A percentile compares a stretch with the other conserved stretches of the same genome.
phyloP scores from a whole-genome alignment of 495 filamentous ascomycete genomes.

The Hypoxylon rickii region DNA sequence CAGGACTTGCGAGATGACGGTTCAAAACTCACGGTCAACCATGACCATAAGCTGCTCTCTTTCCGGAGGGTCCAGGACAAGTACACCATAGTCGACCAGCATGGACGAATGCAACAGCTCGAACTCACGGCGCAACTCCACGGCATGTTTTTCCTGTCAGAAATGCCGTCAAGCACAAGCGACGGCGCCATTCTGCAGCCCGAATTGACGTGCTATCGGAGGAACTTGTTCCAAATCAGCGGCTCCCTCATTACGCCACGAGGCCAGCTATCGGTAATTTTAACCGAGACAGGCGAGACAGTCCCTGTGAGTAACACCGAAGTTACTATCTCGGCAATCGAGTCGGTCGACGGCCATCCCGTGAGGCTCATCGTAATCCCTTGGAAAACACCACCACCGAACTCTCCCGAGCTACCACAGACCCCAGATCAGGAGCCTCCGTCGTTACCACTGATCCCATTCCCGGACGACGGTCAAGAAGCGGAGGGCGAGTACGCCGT shows the following conservation, averaged over 20 bases:
- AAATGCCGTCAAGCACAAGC: conserved; percentile 71
- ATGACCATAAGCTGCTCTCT: conserved; percentile 61
- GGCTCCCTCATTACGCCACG: conserved; percentile 82
- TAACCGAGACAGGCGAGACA: conserved; percentile 78
- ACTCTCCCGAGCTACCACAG: conserved; percentile 61
- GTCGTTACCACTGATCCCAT: conserved; percentile 74
- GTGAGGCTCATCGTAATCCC: conserved; percentile 94
- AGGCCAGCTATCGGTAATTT: conserved; percentile 71
- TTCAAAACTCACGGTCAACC: conserved; percentile 57
- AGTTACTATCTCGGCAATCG: conserved; percentile 83
- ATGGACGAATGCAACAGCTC: conserved; percentile 59
- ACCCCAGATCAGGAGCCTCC: conserved; percentile 60
- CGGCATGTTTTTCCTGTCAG: conserved; percentile 95
- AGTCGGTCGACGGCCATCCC: conserved; percentile 86
- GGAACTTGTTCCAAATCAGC: conserved; percentile 91
- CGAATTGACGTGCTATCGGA: conserved; percentile 91
- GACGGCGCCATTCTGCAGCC: conserved; percentile 68
- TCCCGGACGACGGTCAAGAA: conserved; percentile 71
- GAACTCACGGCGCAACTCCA: conserved; percentile 82
- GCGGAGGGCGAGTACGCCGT: conserved; percentile 72
- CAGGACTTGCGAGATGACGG: conserved; percentile 58
- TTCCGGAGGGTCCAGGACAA: conserved; percentile 59
- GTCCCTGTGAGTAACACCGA: conserved; percentile 81
- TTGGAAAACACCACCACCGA: conserved; percentile 90
- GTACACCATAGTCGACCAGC: conserved; percentile 59